These are phyloP conservation scores for Aspergillus tamarii DNA, from an alignment of 2,329 filamentous ascomycete genomes.

Conservation along the genomic window DNA sequence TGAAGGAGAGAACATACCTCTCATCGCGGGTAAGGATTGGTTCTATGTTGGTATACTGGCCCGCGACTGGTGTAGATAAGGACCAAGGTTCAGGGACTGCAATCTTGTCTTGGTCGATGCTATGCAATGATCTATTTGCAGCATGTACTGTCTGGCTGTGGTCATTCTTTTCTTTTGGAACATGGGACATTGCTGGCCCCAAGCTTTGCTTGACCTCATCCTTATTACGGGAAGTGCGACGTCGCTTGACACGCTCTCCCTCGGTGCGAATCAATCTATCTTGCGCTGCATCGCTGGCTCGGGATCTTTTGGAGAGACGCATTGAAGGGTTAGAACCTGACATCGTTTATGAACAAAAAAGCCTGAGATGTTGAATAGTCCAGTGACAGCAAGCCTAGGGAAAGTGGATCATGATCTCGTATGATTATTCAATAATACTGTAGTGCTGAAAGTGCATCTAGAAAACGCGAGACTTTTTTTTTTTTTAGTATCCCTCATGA, in stretches of 20 bases:
- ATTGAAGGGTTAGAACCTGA: slow-evolving; percentile 19
- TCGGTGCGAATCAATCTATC: slow-evolving; percentile 25
- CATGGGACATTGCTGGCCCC: background rate
- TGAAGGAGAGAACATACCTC: slow-evolving; percentile 43
- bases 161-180: background rate
- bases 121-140: slow-evolving; percentile 12
- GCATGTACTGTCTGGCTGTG: background rate
- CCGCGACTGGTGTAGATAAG: slow-evolving; percentile 55
- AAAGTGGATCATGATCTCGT: background rate
- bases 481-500: background rate
- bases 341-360: slow-evolving; percentile 13
- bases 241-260: slow-evolving; percentile 35
- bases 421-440: background rate
- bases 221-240: slow-evolving; percentile 31
- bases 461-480: background rate
- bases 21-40: slow-evolving; percentile 62
- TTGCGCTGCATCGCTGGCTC: slow-evolving; percentile 30
- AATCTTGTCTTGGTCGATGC: slow-evolving; percentile 18
- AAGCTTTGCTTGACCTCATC: slow-evolving; percentile 25
- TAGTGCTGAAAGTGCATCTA: background rate
- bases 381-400: background rate
- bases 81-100: slow-evolving; percentile 41
- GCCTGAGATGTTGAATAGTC: too few species aligned
- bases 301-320: slow-evolving; percentile 35
- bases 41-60: slow-evolving; percentile 59